Evolutionary conservation across 345 rosid genomes (phyloP), one percentile per base, ranked within the genome.

Genomic region (Arabidopsis arenosa): DNA sequence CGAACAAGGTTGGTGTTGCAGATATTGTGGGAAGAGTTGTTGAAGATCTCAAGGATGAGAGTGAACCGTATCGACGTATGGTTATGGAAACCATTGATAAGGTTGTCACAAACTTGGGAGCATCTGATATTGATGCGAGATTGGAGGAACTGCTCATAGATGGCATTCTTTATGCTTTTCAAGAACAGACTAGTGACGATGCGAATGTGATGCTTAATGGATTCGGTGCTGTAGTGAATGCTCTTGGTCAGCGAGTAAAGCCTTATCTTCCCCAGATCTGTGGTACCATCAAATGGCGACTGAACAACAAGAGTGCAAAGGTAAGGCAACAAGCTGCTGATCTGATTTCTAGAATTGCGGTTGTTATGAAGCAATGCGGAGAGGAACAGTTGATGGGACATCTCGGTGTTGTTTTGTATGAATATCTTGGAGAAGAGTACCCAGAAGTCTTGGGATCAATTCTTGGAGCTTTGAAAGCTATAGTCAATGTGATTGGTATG

Each of bases 381-480:
- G 99, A 96, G 83, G 99, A 96, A 62, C 98, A 93, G 75, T 80
- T 96, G 82, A 93, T 96, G 99, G 99, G 98, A 33, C 99, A 96
- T 87, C 97, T 96, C 15, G 98, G 99, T 64, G 96, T 93, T 74
- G 99, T 96, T 63, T 73, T 96, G 76, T 96, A 96, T 6, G 99
- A 96, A 72, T 96, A 93, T 80, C 80, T 96, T 78, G 99, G 99
- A 66, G 99, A 96, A 83, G 99, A 96, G 70, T 96, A 93, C 44
- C 99, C 99, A 59, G 99, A 93, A 84, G 99, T 96, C 56, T 83
- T 96, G 79, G 98, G 99, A 23, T 96, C 99, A 11, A 93, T 96
- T 80, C 85, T 96, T 35, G 99, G 99, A 73, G 98, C 99, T 13
- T 84, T 96, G n/a, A 96, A 96, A 84, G 93, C 99, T 43, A 96